A percentile compares a stretch with the other conserved stretches of the same genome.
Conservation (phyloP, 176 grass and related monocot species). For the Ampelocalamus luodianensis region DNA sequence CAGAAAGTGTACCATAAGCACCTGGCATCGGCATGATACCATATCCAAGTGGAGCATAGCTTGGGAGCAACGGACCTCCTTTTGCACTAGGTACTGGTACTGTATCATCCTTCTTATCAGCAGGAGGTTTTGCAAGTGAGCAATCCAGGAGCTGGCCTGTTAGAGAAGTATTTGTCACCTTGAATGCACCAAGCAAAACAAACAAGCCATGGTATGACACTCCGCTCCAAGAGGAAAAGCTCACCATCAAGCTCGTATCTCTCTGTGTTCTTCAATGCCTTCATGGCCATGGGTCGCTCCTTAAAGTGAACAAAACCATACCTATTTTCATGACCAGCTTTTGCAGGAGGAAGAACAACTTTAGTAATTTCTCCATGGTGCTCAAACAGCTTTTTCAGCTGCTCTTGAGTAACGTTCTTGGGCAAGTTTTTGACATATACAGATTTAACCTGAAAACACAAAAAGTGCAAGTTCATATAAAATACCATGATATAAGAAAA, state of each 20-base stretch:
- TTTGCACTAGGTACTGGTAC: conserved; percentile 51
- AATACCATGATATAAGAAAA: conserved; percentile 24
- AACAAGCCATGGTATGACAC: conserved; percentile 9
- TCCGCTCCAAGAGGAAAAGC: conserved; percentile 16
- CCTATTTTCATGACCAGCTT: conserved; percentile 81
- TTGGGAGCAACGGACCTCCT: conserved; percentile 54
- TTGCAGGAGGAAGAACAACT: conserved; percentile 80
- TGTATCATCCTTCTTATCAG: conserved; percentile 69
- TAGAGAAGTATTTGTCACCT: conserved; percentile 7
- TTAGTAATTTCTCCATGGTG: conserved; percentile 83
- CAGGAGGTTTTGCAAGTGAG: conserved; percentile 87
- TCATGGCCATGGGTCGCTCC: conserved; percentile 72
- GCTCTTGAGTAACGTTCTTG: conserved; percentile 69
- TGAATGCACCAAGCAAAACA: conserved; percentile 24
- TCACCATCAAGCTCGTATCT: conserved; percentile 87
- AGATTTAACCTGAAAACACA: conserved; percentile 68
- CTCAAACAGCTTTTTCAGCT: conserved; percentile 77
- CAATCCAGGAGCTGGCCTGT: conserved; percentile 84
- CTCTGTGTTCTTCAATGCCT: conserved; percentile 72
- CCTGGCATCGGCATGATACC: conserved; percentile 45
- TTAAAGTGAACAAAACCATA: conserved; percentile 97
- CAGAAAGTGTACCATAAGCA: conserved; percentile 56
- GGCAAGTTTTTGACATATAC: conserved; percentile 96
- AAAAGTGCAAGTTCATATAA: conserved; percentile 27
- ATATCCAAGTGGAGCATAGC: conserved; percentile 65